Percentiles rank a stretch among this genome's conserved stretches.
Evolutionary conservation across 2,329 filamentous ascomycete genomes (phyloP).

Genomic region (Pseudopyrenochaeta lycopersici): DNA sequence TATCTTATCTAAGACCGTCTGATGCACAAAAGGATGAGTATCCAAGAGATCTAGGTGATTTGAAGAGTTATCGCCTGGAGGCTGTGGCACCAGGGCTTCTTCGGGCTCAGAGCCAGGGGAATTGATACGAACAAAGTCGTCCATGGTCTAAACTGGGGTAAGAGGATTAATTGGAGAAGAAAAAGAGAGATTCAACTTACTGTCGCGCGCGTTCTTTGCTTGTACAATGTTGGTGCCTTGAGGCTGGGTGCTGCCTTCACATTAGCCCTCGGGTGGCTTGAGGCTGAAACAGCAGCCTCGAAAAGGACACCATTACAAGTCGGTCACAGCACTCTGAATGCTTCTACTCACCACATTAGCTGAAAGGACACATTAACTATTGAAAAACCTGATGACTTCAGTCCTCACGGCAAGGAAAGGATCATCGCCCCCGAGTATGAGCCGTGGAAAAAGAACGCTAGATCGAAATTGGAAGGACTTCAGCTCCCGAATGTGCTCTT

Average conservation of each 20-base stretch:
- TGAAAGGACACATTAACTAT: too few relatives aligned
- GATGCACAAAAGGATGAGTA: slow-evolving; percentile 39
- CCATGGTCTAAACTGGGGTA: background rate
- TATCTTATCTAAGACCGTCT: slow-evolving; percentile 49
- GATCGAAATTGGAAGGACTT: too few relatives aligned
- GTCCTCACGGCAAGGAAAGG: too few relatives aligned
- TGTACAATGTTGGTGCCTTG: slow-evolving; percentile 1
- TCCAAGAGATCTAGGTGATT: slow-evolving; percentile 25
- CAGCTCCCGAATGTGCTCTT: too few relatives aligned
- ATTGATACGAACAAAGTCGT: slow-evolving; percentile 23
- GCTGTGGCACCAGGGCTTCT: background rate
- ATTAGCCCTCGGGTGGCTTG: slow-evolving; percentile 2
- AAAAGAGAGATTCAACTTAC: background rate
- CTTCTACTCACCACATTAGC: too few relatives aligned
- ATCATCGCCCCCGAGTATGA: too few relatives aligned
- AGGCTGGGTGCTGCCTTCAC: slow-evolving; percentile 1
- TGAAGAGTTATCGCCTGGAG: background rate
- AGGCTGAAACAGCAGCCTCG: background rate
- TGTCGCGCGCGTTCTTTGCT: background rate
- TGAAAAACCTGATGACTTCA: too few relatives aligned
- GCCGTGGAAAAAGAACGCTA: too few relatives aligned
- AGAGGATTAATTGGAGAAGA: slow-evolving; percentile 5
- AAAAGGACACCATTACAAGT: background rate
- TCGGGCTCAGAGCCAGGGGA: slow-evolving; percentile 2
- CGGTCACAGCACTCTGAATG: background rate